These are phyloP conservation scores for Sequoiadendron giganteum DNA, from an alignment of 75 land plant genomes.

Conservation along the genomic window DNA sequence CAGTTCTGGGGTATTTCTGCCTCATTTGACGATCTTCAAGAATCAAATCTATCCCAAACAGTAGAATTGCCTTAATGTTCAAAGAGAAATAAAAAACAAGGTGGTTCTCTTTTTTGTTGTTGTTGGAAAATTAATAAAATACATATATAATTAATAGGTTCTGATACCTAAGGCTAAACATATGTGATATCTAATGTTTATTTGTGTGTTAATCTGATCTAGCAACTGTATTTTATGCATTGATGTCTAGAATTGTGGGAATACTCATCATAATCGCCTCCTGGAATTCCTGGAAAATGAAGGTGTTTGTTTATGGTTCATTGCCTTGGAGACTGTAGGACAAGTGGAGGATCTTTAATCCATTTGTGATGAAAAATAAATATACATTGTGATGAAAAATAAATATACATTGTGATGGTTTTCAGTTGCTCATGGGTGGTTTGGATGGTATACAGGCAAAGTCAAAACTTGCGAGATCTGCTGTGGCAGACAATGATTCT, in stretches of 20 bases:
- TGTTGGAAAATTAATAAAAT: too few relatives aligned
- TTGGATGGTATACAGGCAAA: constrained; percentile 45
- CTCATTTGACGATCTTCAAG: neutral
- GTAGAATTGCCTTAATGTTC: neutral
- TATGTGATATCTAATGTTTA: neutral
- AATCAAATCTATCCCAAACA: neutral
- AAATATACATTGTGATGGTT: neutral
- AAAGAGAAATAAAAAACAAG: neutral
- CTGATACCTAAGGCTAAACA: neutral
- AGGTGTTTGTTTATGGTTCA: neutral
- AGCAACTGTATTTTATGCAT: neutral
- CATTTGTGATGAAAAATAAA: neutral
- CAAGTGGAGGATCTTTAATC: neutral
- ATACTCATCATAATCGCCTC: neutral
- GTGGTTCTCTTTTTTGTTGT: neutral
- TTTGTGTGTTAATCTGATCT: neutral
- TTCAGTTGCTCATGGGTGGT: constrained; percentile 7
- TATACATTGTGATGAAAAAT: neutral
- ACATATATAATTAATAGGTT: neutral
- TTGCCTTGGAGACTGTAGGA: neutral
- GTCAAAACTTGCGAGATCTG: constrained; percentile 64
- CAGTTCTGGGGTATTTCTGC: neutral
- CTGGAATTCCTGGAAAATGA: neutral
- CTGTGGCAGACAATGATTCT: constrained; percentile 70
- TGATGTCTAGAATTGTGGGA: neutral